These are phyloP conservation scores for Bombardia bombarda DNA, from an alignment of 495 filamentous ascomycete species.

Conservation along the genomic window DNA sequence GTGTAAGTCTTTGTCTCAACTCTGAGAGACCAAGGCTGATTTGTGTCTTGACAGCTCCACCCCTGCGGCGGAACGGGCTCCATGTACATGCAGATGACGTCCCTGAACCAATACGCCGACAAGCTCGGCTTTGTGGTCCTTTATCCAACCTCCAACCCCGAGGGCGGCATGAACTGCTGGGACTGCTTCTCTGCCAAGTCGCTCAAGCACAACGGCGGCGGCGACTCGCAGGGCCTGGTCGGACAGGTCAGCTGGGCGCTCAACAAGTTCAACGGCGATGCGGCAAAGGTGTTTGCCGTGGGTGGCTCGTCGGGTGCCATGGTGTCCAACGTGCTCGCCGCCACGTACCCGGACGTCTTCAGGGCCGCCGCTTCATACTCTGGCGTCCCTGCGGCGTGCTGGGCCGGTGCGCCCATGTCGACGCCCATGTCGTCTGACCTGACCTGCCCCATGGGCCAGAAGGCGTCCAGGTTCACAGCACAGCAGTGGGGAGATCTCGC, in stretches of 20 bases:
- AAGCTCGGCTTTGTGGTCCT: slow-evolving; percentile 41
- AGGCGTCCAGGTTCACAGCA: slow-evolving; percentile 10
- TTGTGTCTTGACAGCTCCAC: slow-evolving; percentile 32
- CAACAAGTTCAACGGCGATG: slow-evolving; percentile 40
- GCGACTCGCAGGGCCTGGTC: slow-evolving; percentile 39
- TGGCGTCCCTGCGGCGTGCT: slow-evolving; percentile 28
- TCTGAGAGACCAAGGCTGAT: neutral
- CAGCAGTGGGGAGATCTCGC: slow-evolving; percentile 35
- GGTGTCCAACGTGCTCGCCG: slow-evolving; percentile 33
- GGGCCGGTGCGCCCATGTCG: slow-evolving; percentile 15
- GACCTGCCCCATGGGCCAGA: neutral
- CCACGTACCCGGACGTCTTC: slow-evolving; percentile 32
- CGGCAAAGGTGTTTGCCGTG: slow-evolving; percentile 37
- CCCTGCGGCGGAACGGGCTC: slow-evolving; percentile 29
- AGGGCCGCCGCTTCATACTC: slow-evolving; percentile 28
- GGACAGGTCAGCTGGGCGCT: slow-evolving; percentile 40
- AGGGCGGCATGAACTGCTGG: slow-evolving; percentile 27
- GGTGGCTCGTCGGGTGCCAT: slow-evolving; percentile 45
- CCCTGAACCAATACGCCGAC: slow-evolving; percentile 25
- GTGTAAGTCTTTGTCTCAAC: slow-evolving; percentile 6
- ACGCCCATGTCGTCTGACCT: neutral
- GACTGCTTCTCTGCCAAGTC: slow-evolving; percentile 33
- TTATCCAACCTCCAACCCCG: slow-evolving; percentile 19
- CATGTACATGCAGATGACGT: slow-evolving; percentile 11
- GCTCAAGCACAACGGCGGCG: slow-evolving; percentile 46